Conservation (phyloP, 768 basidiomycete species). For the Boletus rubescentipes region DNA sequence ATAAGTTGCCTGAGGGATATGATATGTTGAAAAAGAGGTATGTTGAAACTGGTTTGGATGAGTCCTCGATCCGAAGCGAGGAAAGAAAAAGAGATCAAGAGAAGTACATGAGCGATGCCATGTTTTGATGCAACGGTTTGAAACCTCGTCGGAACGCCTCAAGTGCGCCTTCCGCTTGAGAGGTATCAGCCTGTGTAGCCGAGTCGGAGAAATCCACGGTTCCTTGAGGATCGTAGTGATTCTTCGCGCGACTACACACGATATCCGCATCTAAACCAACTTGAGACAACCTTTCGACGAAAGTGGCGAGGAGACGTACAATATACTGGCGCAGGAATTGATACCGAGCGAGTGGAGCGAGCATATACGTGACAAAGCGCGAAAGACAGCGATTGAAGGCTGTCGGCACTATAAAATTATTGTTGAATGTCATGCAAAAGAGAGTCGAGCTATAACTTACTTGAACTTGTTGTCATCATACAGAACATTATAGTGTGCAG, state of each 20-base stretch:
- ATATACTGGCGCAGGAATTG: constrained; percentile 81
- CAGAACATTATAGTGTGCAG: constrained; percentile 51
- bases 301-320: constrained; percentile 43
- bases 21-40: neutral
- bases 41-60: neutral
- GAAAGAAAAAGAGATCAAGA: constrained; percentile 30
- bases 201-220: constrained; percentile 59
- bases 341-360: constrained; percentile 76
- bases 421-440: constrained; percentile 4
- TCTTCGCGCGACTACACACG: constrained; percentile 73
- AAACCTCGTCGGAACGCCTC: constrained; percentile 53
- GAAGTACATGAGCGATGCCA: constrained; percentile 59
- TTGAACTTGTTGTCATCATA: constrained; percentile 59
- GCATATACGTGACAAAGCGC: constrained; percentile 82
- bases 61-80: neutral
- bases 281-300: neutral
- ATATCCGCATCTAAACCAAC: constrained; percentile 65
- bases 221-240: constrained; percentile 71
- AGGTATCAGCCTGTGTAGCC: constrained; percentile 46
- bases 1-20: neutral
- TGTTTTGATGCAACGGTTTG: constrained; percentile 53
- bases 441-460: constrained; percentile 29
- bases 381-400: constrained; percentile 68
- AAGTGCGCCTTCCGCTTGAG: constrained; percentile 40
- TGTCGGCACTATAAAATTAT: constrained; percentile 48